phyloP scores from a whole-genome alignment of 805 yeast genomes.

The Lipomyces orientalis region DNA sequence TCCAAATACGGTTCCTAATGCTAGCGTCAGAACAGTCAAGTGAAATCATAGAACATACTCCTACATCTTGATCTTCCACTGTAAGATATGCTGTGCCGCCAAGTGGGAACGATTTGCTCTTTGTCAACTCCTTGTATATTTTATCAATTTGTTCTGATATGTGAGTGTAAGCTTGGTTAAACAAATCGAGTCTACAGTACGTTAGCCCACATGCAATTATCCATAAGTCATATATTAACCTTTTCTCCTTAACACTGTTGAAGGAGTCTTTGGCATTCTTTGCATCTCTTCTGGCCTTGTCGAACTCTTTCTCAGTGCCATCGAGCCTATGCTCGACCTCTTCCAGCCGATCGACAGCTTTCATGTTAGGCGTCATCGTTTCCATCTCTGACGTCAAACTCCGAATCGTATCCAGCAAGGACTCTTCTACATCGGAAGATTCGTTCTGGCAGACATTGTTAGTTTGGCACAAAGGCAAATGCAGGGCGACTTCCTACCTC shows the following conservation, averaged over 20 bases:
- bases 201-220: slow-evolving; percentile 6
- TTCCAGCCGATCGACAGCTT: slow-evolving; percentile 75
- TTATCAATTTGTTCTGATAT: slow-evolving; percentile 73
- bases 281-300: slow-evolving; percentile 65
- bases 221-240: slow-evolving; percentile 47
- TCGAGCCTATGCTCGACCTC: slow-evolving; percentile 68
- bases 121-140: slow-evolving; percentile 86
- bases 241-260: slow-evolving; percentile 60
- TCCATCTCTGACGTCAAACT: slow-evolving; percentile 43
- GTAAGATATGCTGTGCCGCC: slow-evolving; percentile 95
- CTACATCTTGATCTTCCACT: slow-evolving; percentile 74
- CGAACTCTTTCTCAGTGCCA: slow-evolving; percentile 68
- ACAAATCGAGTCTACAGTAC: slow-evolving; percentile 50
- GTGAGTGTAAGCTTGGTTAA: slow-evolving; percentile 76
- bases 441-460: slow-evolving; percentile 29
- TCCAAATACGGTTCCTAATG: slow-evolving; percentile 71
- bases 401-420: slow-evolving; percentile 41
- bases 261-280: slow-evolving; percentile 60
- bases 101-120: slow-evolving; percentile 67
- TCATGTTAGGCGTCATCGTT: slow-evolving; percentile 74
- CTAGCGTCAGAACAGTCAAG: background rate
- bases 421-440: slow-evolving; percentile 38
- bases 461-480: slow-evolving; percentile 46
- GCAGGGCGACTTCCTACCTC: slow-evolving; percentile 43
- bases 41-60: background rate